Conservation (phyloP, 345 rosid genomes). For the Jatropha curcas region DNA sequence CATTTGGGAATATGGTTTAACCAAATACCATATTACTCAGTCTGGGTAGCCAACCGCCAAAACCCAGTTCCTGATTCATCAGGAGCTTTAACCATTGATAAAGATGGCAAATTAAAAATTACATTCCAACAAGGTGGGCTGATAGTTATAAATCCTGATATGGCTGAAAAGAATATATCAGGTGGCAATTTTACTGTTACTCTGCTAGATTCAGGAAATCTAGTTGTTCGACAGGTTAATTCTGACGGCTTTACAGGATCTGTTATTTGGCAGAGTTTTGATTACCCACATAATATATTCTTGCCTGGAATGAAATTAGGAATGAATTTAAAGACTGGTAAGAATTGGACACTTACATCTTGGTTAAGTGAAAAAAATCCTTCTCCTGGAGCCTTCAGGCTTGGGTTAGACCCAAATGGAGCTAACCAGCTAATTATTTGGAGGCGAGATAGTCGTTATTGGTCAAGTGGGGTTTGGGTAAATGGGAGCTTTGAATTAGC, state of each 20-base stretch:
- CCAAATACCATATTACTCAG: slow-evolving; percentile 32
- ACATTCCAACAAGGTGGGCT: slow-evolving; percentile 31
- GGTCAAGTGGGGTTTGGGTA: slow-evolving; percentile 55
- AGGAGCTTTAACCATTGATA: slow-evolving; percentile 41
- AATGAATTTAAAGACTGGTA: slow-evolving; percentile 41
- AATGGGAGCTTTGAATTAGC: slow-evolving; percentile 42
- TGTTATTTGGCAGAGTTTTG: slow-evolving; percentile 67
- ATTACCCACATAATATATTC: slow-evolving; percentile 49
- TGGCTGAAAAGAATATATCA: neutral
- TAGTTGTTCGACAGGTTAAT: slow-evolving; percentile 36
- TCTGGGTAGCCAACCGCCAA: slow-evolving; percentile 61
- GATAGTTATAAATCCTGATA: slow-evolving; percentile 37
- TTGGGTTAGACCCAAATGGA: slow-evolving; percentile 50
- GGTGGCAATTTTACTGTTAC: slow-evolving; percentile 37
- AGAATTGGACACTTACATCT: slow-evolving; percentile 49
- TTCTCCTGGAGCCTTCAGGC: slow-evolving; percentile 57
- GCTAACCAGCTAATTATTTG: slow-evolving; percentile 48
- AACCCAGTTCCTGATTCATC: slow-evolving; percentile 52
- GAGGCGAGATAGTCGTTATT: slow-evolving; percentile 46
- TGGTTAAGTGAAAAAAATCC: slow-evolving; percentile 50
- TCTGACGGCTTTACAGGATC: slow-evolving; percentile 33
- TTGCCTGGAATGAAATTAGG: slow-evolving; percentile 76
- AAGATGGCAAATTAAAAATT: slow-evolving; percentile 50
- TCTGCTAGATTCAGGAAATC: slow-evolving; percentile 52
- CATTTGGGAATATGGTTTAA: slow-evolving; percentile 57